Conservation (phyloP, 805 yeast species). For the Barnettozyma sucrosica region DNA sequence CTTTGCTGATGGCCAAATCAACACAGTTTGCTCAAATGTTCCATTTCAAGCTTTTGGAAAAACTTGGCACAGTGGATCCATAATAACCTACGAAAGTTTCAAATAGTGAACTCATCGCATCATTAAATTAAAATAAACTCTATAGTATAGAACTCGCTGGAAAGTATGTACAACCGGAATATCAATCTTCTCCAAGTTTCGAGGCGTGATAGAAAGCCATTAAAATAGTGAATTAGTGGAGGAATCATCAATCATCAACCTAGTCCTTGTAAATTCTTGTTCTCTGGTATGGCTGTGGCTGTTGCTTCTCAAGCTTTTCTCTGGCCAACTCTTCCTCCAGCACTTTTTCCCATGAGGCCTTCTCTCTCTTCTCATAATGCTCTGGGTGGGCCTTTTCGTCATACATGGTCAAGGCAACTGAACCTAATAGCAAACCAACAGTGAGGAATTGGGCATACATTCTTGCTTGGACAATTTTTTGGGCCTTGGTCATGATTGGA, state of each 20-base stretch:
- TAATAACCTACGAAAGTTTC: background rate
- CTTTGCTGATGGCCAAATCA: constrained; percentile 10
- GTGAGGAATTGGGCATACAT: constrained; percentile 87
- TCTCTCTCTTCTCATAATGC: constrained; percentile 29
- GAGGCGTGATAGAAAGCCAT: background rate
- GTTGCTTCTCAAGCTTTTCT: constrained; percentile 15
- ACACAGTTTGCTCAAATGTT: constrained; percentile 7
- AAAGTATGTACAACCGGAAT: constrained; percentile 1
- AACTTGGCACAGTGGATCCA: background rate
- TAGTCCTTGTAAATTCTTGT: constrained; percentile 30
- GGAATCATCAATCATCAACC: too few species aligned
- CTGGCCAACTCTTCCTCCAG: constrained; percentile 39
- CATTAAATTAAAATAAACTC: constrained; percentile 1
- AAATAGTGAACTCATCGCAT: background rate
- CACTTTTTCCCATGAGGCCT: constrained; percentile 43
- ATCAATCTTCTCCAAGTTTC: background rate
- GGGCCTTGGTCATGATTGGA: constrained; percentile 66
- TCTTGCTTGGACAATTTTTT: constrained; percentile 82
- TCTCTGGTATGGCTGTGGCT: constrained; percentile 29
- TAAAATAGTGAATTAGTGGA: background rate
- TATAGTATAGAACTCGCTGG: background rate
- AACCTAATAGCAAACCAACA: constrained; percentile 61
- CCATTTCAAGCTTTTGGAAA: constrained; percentile 8
- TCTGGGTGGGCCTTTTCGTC: constrained; percentile 50
- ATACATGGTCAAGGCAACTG: constrained; percentile 60